phyloP scores from a whole-genome alignment of 257 asterid genomes.

The Linaria vulgaris region DNA sequence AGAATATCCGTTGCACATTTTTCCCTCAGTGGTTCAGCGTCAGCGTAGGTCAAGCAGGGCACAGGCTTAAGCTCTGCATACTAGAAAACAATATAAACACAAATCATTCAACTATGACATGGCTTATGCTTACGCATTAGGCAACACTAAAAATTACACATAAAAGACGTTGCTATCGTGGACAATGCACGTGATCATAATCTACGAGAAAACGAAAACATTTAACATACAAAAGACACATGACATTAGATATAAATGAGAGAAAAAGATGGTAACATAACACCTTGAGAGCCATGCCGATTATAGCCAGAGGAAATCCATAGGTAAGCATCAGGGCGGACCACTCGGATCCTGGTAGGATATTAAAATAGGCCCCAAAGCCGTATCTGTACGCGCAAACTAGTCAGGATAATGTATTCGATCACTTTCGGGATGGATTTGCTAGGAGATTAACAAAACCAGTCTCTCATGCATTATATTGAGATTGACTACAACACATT shows the following conservation, averaged over 20 bases:
- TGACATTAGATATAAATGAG: not conserved
- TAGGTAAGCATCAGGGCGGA: constrained; percentile 95
- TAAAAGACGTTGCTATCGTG: too few relatives aligned
- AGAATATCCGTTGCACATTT: constrained; percentile 86
- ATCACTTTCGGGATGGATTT: not conserved
- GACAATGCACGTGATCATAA: not conserved
- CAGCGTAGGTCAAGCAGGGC: constrained; percentile 85
- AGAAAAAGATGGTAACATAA: constrained; percentile 28
- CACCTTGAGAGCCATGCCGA: constrained; percentile 99
- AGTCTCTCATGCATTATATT: too few relatives aligned
- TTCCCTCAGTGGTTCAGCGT: constrained; percentile 77
- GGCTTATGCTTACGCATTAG: constrained; percentile 4
- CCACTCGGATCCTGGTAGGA: constrained; percentile 99
- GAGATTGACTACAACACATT: too few relatives aligned
- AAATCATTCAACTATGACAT: constrained; percentile 6
- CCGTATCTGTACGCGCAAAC: constrained; percentile 63
- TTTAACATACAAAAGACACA: not conserved
- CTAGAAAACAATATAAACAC: constrained; percentile 42
- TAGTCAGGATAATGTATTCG: constrained; percentile 16
- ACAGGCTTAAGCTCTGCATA: constrained; percentile 99
- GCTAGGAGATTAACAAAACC: too few relatives aligned
- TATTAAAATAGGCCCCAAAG: constrained; percentile 92
- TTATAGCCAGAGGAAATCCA: constrained; percentile 95
- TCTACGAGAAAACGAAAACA: not conserved
- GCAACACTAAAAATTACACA: not conserved